phyloP scores from a whole-genome alignment of 73 alveolate genomes.

The Loxodes magnus region DNA sequence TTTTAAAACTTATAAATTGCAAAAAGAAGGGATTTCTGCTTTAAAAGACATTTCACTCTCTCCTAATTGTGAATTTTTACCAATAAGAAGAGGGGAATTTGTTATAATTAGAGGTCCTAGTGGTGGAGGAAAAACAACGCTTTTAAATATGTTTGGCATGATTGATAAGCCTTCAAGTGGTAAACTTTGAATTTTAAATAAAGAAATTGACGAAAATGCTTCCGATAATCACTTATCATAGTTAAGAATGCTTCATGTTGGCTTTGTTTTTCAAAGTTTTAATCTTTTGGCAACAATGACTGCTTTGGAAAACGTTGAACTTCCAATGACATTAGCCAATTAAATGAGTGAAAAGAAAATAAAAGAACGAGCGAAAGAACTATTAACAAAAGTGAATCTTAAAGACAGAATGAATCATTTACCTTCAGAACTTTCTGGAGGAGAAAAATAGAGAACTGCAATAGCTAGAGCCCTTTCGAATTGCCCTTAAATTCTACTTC shows the following conservation, averaged over 20 bases:
- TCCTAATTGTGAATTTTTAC: constrained; percentile 87
- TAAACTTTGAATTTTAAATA: constrained; percentile 51
- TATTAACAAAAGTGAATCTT: constrained; percentile 83
- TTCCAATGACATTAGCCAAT: constrained; percentile 55
- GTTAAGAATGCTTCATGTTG: constrained; percentile 73
- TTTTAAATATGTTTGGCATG: constrained; percentile 87
- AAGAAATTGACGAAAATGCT: constrained; percentile 60
- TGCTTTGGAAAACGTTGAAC: constrained; percentile 88
- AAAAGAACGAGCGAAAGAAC: constrained; percentile 39
- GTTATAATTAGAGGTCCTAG: constrained; percentile 97
- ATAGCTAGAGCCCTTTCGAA: constrained; percentile 94
- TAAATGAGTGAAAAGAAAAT: constrained; percentile 19
- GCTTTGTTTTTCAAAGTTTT: constrained; percentile 91
- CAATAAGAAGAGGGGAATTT: constrained; percentile 93
- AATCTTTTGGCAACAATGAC: constrained; percentile 91
- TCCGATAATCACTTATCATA: constrained; percentile 71
- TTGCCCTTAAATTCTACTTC: constrained; percentile 85
- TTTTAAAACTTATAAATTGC: no score
- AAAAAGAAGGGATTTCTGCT: no score
- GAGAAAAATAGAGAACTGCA: constrained; percentile 95
- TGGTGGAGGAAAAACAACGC: constrained; percentile 98
- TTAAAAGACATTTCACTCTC: no score
- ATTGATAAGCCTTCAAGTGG: constrained; percentile 67
- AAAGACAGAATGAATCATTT: constrained; percentile 95
- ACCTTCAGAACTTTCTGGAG: constrained; percentile 96